A percentile compares a stretch with the other conserved stretches of the same genome.
These are phyloP conservation scores for Mycena kentingensis DNA, from an alignment of 768 basidiomycete genomes.

Conservation along the genomic window DNA sequence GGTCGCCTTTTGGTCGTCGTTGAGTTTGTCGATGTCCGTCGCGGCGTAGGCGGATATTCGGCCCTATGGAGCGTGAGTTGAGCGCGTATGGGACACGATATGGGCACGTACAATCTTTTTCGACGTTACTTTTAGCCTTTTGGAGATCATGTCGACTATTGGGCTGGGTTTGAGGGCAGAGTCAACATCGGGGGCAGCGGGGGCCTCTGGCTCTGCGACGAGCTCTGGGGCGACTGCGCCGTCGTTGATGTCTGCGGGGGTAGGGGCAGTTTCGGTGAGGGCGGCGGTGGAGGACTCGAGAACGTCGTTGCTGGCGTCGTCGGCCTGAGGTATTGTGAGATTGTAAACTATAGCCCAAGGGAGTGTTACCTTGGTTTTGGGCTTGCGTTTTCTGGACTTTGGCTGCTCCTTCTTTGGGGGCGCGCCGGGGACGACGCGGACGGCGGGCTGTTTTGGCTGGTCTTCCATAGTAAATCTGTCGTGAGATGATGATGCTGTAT, in stretches of 20 bases:
- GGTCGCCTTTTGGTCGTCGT: constrained; percentile 83
- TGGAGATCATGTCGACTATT: constrained; percentile 75
- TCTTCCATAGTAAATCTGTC: too few relatives aligned
- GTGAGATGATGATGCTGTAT: too few relatives aligned
- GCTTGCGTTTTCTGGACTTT: constrained; percentile 72
- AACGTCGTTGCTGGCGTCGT: constrained; percentile 45
- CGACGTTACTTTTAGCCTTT: constrained; percentile 71
- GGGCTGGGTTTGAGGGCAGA: constrained; percentile 58
- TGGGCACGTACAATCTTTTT: constrained; percentile 77
- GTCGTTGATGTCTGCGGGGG: constrained; percentile 48
- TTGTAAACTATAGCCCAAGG: background rate
- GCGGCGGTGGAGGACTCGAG: constrained; percentile 50
- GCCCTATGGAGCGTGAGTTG: constrained; percentile 44
- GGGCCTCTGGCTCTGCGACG: constrained; percentile 42
- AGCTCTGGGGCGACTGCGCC: constrained; percentile 49
- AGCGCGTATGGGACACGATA: background rate
- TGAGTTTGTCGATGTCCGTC: constrained; percentile 69
- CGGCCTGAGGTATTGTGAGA: constrained; percentile 43
- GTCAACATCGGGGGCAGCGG: constrained; percentile 49
- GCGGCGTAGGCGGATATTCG: constrained; percentile 73
- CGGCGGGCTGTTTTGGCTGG: constrained; percentile 36
- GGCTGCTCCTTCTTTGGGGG: constrained; percentile 60
- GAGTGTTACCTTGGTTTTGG: constrained; percentile 41
- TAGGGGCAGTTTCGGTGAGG: constrained; percentile 53
- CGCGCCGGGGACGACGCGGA: constrained; percentile 76